Base-by-base conservation (phyloP, 2,329 filamentous ascomycete species). In the Polychaeton citri region DNA sequence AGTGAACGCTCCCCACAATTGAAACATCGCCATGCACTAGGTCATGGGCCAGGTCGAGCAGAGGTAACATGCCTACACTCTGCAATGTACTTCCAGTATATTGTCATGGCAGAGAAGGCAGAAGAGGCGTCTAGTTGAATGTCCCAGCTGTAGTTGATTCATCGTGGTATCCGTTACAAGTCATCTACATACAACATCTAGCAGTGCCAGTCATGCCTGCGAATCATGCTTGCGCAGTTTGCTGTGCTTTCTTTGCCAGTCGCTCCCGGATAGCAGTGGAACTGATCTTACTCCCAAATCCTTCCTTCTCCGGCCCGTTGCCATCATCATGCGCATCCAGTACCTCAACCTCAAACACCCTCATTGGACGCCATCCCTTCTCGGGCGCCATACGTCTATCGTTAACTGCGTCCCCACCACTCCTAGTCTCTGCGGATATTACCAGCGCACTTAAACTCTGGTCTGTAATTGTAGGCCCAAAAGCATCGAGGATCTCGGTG, bases 311-410 rank as follows among this genome's bases (percentile, higher is more conserved):
- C 30, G 60, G 57, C 18, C 39, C 37, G 6, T 39, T 40, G 5
- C 63, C 60, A 21, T 66, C 62, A n/a, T 64, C 59, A 30, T 67
- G 63, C 2, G 76, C 71, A 57, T 88, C 81, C 12, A 98, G 68
- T 10, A 96, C 84, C 50, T 90, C 83, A 19, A 96, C 84, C 55
- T 93, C 87, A 49, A 85, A 94, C 0, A 92, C 72, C 18, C 85
- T 76, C 26, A 98, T 65, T 17, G 66, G 59, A 21, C 66, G 63
- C 86, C 85, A 95, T 2, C 81, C 82, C 41, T 78, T 79, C 47
- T 82, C 80, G n/a, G n/a, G n/a, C 12, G 24, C 24, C 19, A 52
- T 62, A 31, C 90, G 73, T 55, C 79, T 82, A n/a, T 80, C 71
- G 54, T 98, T 98, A 46, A 98, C 84, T 0, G 82, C 82, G 40